phyloP scores from a whole-genome alignment of 805 yeast species.

The Candida verbasci region DNA sequence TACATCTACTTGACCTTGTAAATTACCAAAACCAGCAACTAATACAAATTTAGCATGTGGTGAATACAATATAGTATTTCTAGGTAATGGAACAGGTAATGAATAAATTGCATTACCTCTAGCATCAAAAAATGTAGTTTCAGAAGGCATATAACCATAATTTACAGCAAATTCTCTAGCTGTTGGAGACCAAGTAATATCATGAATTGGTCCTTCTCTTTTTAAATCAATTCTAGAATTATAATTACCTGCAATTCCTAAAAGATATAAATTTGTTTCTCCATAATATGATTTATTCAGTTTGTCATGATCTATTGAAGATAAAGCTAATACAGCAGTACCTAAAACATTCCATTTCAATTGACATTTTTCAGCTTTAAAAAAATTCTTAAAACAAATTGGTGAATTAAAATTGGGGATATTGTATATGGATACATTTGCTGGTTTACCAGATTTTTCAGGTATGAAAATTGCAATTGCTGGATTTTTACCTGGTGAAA shows the following conservation, averaged over 20 bases:
- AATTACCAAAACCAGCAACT: conserved; percentile 96
- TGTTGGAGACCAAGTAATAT: conserved; percentile 94
- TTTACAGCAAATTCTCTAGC: conserved; percentile 96
- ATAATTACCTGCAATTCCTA: conserved; percentile 89
- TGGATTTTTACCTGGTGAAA: conserved; percentile 87
- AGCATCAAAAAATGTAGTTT: conserved; percentile 89
- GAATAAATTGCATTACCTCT: conserved; percentile 84
- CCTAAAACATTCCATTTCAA: conserved; percentile 94
- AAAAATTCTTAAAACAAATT: conserved; percentile 79
- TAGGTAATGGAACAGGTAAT: conserved; percentile 79
- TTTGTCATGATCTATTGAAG: conserved; percentile 93
- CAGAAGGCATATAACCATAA: conserved; percentile 97
- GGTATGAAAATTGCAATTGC: conserved; percentile 88
- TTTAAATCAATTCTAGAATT: conserved; percentile 84
- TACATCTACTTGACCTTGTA: conserved; percentile 94
- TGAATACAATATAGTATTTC: conserved; percentile 86
- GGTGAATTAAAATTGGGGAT: conserved; percentile 74
- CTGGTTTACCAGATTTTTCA: conserved; percentile 84
- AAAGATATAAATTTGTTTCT: conserved; percentile 83
- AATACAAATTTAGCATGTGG: conserved; percentile 90
- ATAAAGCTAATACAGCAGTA: conserved; percentile 87
- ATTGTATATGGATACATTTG: conserved; percentile 78
- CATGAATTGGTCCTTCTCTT: conserved; percentile 96
- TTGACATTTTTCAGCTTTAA: conserved; percentile 92
- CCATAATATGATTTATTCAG: conserved; percentile 95